A percentile compares a stretch with the other conserved stretches of the same genome.
Evolutionary conservation across 1,284 basidiomycete species (phyloP).

Genomic region (Athelia psychrophila): DNA sequence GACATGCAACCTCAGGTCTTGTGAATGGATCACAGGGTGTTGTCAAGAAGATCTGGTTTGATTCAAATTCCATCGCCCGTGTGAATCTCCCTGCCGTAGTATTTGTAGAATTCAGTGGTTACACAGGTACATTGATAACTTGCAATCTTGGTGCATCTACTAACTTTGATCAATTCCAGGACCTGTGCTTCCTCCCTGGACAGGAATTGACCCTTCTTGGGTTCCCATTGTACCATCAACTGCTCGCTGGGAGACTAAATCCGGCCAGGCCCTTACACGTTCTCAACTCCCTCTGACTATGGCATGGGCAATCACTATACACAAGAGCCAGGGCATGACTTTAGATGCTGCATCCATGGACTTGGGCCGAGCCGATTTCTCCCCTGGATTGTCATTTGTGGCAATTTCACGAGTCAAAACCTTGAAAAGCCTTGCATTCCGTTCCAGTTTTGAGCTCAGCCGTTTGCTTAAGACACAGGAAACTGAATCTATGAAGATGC

Average conservation of each 20-base stretch:
- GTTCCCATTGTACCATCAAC: conserved; percentile 11
- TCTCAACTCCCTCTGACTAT: conserved; percentile 7
- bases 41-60: no score
- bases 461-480: no score
- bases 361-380: not conserved
- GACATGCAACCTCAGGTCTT: no score
- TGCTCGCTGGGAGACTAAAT: conserved; percentile 7
- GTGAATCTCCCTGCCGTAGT: conserved; percentile 6
- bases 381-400: not conserved
- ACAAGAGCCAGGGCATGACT: conserved; percentile 4
- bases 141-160: not conserved
- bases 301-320: not conserved
- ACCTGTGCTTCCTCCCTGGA: conserved; percentile 3
- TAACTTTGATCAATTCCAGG: conserved; percentile 1
- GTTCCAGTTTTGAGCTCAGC: no score
- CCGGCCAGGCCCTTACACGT: conserved; percentile 5
- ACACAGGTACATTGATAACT: conserved; percentile 3
- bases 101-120: conserved; percentile 6
- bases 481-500: no score
- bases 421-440: not conserved
- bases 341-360: not conserved
- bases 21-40: no score
- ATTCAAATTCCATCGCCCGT: no score
- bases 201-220: conserved; percentile 11
- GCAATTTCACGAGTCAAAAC: no score